Base-by-base conservation (phyloP, 441 rosid genomes). In the Kokia cookei region DNA sequence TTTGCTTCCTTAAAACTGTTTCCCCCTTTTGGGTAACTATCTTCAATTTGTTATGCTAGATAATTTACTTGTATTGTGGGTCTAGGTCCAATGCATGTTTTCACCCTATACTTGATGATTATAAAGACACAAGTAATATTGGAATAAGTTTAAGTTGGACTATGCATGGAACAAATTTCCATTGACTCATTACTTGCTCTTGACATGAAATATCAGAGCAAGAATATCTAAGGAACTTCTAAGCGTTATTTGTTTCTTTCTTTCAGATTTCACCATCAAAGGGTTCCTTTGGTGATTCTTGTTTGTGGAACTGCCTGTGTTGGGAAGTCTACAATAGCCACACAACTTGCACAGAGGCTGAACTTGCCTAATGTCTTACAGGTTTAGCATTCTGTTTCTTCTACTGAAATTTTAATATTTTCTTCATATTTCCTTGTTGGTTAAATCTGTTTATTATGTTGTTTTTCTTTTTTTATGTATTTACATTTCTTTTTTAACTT, bases 291-390 rank as follows among this genome's bases (percentile, higher is more conserved):
- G 75, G 97, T 96, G 37, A 96, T 96, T 76, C 99, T 96, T 86
- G 99, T 96, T 70, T 94, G 98, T 50, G 99, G 99, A 83, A 92
- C 99, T 63, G 99, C 98, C 55, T 94, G 99, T 75, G 98, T 91
- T 22, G 99, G 99, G 42, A 96, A 96, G 86, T 96, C 99, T 27
- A 96, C 99, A 24, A 89, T 96, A 75, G 98, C 99, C 5, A 93
- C 99, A 73, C 99, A 96, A 79, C 96, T 96, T 37, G 99, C 99
- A 61, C 99, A 96, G 71, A 87, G 98, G 88, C 89, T 96, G 51
- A 96, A 96, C 84, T 86, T 96, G 84, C 98, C 99, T 0, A 96
- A 96, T 85, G 98, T 96, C 73, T 88, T 96, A 72, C 98, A 96
- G 87, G 99, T 96, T 63, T 63, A 70, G 55, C 75, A 47, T 74